Base-by-base conservation (phyloP, 768 basidiomycete species). In the Stropharia rugosoannulata region DNA sequence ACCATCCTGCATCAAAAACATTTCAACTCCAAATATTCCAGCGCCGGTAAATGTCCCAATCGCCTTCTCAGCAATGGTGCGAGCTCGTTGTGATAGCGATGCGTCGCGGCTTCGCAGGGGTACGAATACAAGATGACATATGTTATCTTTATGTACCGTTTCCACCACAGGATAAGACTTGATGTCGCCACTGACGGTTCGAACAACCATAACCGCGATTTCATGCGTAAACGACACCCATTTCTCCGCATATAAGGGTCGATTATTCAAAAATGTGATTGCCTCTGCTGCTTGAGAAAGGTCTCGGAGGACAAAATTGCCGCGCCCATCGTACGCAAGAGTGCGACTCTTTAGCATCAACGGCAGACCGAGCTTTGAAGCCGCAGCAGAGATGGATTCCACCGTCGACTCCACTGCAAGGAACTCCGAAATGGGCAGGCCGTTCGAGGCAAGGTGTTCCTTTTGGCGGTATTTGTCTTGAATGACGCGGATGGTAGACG, bases 291-390 rank as follows among this genome's bases (percentile, higher is more conserved):
- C 77, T 32, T 89, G 76, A 8, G 76, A 71, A 8, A 80, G 57
- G 15, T 83, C 75, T 16, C 79, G 78, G 27, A 98, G 66, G 36
- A 87, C 86, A 64, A 83, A 94, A 70, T 99, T 99, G 5, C 97
- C 97, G 55, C 93, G 79, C 2, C 97, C 97, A 66, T 98, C 96
- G 68, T 99, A 99, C 0, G 95, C 97, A 54, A 95, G 74, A 0
- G 92, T 96, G n/a, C 93, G 81, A 56, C 89, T 92, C 74, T 99
- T 98, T 58, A 99, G 81, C 95, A 99, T 97, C 46, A 97, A 73
- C 0, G 96, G 95, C 9, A 94, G 75, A 1, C 96, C 94, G 5
- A 98, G 76, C 27, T 67, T 69, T 10, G 76, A 60, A 0, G 80
- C 79, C 2, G 82, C 89, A 13, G 73, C 73, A 32, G 72, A 69